A percentile compares a stretch with the other conserved stretches of the same genome.
Conservation (phyloP, 176 grass and related monocot species). For the Oryza australiensis region DNA sequence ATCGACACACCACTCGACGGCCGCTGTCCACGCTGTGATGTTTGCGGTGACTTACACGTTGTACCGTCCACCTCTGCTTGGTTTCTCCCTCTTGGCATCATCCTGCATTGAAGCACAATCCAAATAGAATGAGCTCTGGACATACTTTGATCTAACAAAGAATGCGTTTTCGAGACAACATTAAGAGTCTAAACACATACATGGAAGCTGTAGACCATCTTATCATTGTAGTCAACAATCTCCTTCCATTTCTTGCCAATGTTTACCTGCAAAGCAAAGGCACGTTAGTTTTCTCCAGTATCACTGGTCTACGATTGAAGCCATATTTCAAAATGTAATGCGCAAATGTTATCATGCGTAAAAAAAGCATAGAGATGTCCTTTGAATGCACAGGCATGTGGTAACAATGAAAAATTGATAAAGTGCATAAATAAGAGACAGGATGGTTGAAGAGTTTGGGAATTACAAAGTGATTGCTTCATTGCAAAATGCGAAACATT, state of each 20-base stretch:
- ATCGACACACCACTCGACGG: not conserved
- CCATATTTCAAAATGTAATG: not conserved
- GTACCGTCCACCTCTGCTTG: conserved; percentile 84
- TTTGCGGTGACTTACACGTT: conserved; percentile 50
- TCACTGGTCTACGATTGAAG: not conserved
- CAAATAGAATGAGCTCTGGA: conserved; percentile 20
- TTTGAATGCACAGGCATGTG: not conserved
- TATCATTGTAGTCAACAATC: conserved; percentile 83
- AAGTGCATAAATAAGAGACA: not conserved
- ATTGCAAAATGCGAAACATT: not conserved
- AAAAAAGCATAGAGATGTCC: not conserved
- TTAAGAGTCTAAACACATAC: conserved; percentile 50
- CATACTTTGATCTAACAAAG: not conserved
- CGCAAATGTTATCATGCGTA: not conserved
- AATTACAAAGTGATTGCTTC: conserved; percentile 8
- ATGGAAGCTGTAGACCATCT: conserved; percentile 93
- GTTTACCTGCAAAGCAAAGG: conserved; percentile 60
- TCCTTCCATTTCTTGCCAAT: conserved; percentile 99
- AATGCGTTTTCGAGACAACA: not conserved
- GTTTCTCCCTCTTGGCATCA: conserved; percentile 84
- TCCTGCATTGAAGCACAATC: conserved; percentile 50
- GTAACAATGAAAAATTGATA: not conserved
- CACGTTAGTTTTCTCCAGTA: not conserved
- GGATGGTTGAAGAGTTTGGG: not conserved
- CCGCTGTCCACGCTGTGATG: not conserved